Evolutionary conservation across 179 eudicot species (phyloP), one percentile per base, ranked within the genome.

Genomic region (Actinidia arguta): DNA sequence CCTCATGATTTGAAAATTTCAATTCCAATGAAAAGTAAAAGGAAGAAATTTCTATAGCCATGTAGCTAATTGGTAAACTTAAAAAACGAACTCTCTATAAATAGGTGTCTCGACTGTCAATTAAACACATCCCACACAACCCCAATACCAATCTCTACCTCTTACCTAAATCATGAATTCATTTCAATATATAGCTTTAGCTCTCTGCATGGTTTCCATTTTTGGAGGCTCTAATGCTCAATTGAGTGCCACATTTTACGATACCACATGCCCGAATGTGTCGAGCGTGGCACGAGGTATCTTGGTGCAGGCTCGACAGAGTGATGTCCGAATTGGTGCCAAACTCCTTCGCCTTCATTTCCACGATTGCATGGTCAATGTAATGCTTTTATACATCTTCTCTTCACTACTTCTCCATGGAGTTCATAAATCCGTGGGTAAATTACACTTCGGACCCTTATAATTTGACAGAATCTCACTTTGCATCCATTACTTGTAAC

Each of bases 351-450:
- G 78, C 6, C 55, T 81, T 8, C 83, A 81, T 13, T 81, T 81
- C 61, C 83, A 81, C 31, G 83, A 81, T 52, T 81, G 83, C 83
- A 39, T 81, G 18, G 78, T 73, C 58, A 11, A 73, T 24, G 83
- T 81, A 81, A 80, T n/a, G n/a, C n/a, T n/a, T n/a, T n/a, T 67
- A 8, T 22, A 16, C 4, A 2, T 22, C 9, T 16, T 14, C 25
- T 78, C 36, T n/a, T 42, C 8, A 6, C 46, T 52, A 25, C 27
- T 56, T 79, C 16, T 11, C 5, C 13, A 17, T 24, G 13, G 18
- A 42, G 20, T 69, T 17, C 51, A 42, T 44, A 42, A 10, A 9
- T n/a, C 31, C 31, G 11, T 63, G 17, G 4, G 0, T 63, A 25
- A 61, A 61, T 20, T 5, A 61, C 4, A n/a, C n/a, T n/a, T n/a